phyloP scores from a whole-genome alignment of 2,329 filamentous ascomycete genomes.

The Talaromyces funiculosus region DNA sequence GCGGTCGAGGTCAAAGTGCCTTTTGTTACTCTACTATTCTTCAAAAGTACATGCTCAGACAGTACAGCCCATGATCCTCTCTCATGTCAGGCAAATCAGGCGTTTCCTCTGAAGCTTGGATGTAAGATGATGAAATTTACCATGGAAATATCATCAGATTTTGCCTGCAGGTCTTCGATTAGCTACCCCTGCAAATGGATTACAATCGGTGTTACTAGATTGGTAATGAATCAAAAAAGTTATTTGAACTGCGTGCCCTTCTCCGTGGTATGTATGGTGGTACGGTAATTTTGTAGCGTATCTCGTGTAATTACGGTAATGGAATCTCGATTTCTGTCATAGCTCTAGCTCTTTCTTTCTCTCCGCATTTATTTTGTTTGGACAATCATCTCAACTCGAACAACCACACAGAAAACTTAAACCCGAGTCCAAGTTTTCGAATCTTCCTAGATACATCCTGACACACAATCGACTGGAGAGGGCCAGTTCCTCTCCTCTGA shows the following conservation, averaged over 20 bases:
- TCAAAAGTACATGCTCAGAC: background rate
- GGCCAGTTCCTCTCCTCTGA: background rate
- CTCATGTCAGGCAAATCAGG: background rate
- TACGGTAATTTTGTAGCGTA: background rate
- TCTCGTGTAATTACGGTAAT: background rate
- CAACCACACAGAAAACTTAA: background rate
- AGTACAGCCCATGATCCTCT: background rate
- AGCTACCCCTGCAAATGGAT: background rate
- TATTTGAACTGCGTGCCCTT: too few relatives aligned
- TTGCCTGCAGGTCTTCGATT: background rate
- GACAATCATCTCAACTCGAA: background rate
- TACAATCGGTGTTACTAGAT: background rate
- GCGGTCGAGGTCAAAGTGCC: background rate
- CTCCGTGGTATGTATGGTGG: background rate
- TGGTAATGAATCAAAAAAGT: background rate
- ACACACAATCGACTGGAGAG: background rate
- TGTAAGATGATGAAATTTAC: background rate
- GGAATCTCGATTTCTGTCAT: background rate
- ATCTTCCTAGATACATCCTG: background rate
- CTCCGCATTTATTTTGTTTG: background rate
- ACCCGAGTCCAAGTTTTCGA: background rate
- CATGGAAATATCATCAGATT: background rate
- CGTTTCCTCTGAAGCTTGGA: background rate
- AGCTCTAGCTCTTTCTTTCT: background rate
- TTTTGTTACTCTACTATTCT: background rate